phyloP scores from a whole-genome alignment of 1,139 yeast genomes.

The Suhomyces bolitotheri region DNA sequence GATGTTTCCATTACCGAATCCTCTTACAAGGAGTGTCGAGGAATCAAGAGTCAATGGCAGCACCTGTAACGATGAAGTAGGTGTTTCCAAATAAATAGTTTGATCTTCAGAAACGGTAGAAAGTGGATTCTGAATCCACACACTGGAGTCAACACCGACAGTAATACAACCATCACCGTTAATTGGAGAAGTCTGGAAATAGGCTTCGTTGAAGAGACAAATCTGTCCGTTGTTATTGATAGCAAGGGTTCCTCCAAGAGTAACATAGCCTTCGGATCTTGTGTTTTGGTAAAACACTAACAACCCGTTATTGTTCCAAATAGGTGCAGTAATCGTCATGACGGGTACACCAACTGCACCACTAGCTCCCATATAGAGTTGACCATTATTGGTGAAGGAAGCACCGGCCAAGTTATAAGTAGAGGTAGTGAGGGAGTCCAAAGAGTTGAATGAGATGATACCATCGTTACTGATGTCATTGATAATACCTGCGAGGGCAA shows the following conservation, averaged over 20 bases:
- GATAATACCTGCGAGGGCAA: constrained; percentile 12
- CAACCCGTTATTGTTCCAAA: constrained; percentile 30
- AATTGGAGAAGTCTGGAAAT: constrained; percentile 26
- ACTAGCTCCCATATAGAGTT: constrained; percentile 28
- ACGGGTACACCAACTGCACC: constrained; percentile 22
- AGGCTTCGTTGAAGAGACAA: constrained; percentile 28
- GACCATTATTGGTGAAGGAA: constrained; percentile 29
- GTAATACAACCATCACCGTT: constrained; percentile 32
- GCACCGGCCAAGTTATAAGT: constrained; percentile 21
- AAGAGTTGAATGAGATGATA: constrained; percentile 15
- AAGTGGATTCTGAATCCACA: constrained; percentile 21
- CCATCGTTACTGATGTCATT: constrained; percentile 16
- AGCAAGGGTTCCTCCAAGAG: constrained; percentile 22
- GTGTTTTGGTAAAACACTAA: constrained; percentile 24
- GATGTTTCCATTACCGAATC: constrained; percentile 34
- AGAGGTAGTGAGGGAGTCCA: constrained; percentile 17
- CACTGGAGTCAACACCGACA: constrained; percentile 23
- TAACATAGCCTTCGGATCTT: constrained; percentile 21
- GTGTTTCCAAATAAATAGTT: constrained; percentile 24
- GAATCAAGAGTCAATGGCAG: constrained; percentile 19
- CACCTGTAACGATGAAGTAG: constrained; percentile 23
- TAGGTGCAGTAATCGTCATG: constrained; percentile 21
- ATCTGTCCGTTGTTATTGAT: constrained; percentile 33
- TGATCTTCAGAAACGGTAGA: constrained; percentile 21
- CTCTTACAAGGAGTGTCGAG: constrained; percentile 29